Base-by-base conservation (phyloP, 371 early-diverging fungal species). In the Mortierella sp. region DNA sequence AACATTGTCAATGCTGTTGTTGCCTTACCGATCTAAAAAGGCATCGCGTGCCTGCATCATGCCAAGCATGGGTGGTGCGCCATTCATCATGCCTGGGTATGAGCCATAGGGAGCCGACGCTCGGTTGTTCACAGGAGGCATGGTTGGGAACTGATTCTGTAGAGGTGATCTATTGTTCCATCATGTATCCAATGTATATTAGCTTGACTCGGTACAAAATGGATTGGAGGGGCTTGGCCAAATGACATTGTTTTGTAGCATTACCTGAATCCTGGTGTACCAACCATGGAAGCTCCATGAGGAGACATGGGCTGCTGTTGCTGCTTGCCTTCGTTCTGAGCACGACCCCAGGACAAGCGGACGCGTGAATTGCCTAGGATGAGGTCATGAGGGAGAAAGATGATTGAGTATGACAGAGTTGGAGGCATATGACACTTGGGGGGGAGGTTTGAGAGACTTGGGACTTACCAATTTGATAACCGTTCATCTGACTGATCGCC, bases 261-360 rank as follows among this genome's bases (percentile, higher is more conserved):
- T 54, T 57, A 71, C 71, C 72, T 54, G 57, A 67, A 73, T 29
- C 59, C 54, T 9, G 67, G 39, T 12, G 49, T 47, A 19, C 67
- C 67, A 58, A 73, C 57, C 63, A 63, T 55, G 3, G 74, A 53
- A 1, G 60, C 41, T 7, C 46, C 59, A 47, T 58, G 67, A 46
- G 67, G 63, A 19, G 74, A 69, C 63, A 69, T 53, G 31, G 70
- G 34, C 34, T 34, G 34, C 41, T 67, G 34, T 10, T 34, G 34
- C 41, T 67, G 67, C 51, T 73, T 80, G 45, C 78, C 77, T 41
- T 85, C 86, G 48, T 72, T 86, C 63, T 92, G 94, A 8, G 94
- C 89, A 50, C 94, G 86, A 22, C 96, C 96, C 96, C 96, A 96
- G 24, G 94, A 93, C 22, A 96, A 82, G 40, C 96, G 89, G 28